Conservation (phyloP, 2,329 filamentous ascomycete genomes). For the Chaetomiaceae sp. region DNA sequence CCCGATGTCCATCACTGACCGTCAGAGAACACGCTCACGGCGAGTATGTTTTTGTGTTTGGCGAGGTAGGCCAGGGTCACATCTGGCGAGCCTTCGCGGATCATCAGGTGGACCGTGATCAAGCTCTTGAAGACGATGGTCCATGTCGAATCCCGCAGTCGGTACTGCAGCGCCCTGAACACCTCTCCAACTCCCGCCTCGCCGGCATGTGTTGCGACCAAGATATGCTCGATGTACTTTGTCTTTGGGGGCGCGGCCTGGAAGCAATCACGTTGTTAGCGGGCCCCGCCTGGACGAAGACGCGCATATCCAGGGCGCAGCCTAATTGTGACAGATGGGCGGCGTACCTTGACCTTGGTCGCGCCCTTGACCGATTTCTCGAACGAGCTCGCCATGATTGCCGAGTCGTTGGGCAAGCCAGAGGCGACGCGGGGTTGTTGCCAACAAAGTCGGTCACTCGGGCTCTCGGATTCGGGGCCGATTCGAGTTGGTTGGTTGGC, state of each 20-base stretch:
- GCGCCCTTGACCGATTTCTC: conserved; percentile 99
- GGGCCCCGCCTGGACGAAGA: background rate
- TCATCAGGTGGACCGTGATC: conserved; percentile 95
- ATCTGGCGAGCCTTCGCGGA: conserved; percentile 86
- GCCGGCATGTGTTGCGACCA: conserved; percentile 89
- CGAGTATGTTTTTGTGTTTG: conserved; percentile 75
- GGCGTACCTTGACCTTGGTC: conserved; percentile 86
- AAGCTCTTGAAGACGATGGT: conserved; percentile 98
- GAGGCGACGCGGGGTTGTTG: background rate
- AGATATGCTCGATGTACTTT: conserved; percentile 98
- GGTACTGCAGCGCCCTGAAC: conserved; percentile 83
- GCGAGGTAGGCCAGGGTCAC: conserved; percentile 81
- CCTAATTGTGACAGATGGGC: background rate
- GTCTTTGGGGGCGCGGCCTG: conserved; percentile 94
- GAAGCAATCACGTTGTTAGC: conserved; percentile 13
- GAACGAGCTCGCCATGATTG: conserved; percentile 75
- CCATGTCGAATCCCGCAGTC: conserved; percentile 94
- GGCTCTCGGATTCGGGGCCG: conserved; percentile 1
- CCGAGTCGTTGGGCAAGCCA: conserved; percentile 6
- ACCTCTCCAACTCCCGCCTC: conserved; percentile 94
- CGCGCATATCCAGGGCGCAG: too few relatives aligned
- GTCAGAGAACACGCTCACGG: conserved; percentile 87
- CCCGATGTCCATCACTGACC: conserved; percentile 52
- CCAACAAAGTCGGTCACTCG: background rate
- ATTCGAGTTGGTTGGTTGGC: background rate